A percentile compares a stretch with the other conserved stretches of the same genome.
phyloP scores from a whole-genome alignment of 2,329 filamentous ascomycete species.

The Ilyonectria sp. region DNA sequence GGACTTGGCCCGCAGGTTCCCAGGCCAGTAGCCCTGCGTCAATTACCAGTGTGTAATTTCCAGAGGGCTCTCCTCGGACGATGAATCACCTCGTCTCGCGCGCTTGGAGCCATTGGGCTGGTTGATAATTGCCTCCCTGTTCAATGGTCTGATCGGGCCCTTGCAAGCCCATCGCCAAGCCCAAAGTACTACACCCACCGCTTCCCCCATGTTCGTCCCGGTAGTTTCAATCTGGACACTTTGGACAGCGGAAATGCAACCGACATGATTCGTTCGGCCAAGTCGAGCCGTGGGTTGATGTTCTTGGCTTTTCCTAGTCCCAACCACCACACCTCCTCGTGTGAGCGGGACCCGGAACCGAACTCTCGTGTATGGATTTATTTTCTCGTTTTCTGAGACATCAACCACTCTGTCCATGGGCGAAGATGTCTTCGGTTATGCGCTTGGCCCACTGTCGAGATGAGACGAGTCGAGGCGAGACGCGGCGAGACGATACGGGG shows the following conservation, averaged over 20 bases:
- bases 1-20: conserved; percentile 16
- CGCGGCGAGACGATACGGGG: not conserved
- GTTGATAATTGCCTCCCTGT: conserved; percentile 23
- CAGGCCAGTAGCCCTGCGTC: conserved; percentile 4
- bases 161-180: conserved; percentile 3
- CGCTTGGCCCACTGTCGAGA: not conserved
- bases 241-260: conserved; percentile 16
- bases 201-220: conserved; percentile 15
- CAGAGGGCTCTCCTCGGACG: conserved; percentile 5
- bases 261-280: conserved; percentile 16
- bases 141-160: conserved; percentile 29
- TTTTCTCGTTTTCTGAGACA: conserved; percentile 9
- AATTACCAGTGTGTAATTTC: conserved; percentile 35
- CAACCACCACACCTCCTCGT: not conserved
- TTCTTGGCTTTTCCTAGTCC: not conserved
- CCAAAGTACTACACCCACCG: conserved; percentile 1
- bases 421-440: not conserved
- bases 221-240: conserved; percentile 16
- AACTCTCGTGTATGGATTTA: not conserved
- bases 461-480: not conserved
- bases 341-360: not conserved
- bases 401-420: not conserved
- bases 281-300: conserved; percentile 4
- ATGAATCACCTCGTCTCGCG: conserved; percentile 10
- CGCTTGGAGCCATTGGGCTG: conserved; percentile 1